Percentiles rank a stretch among this genome's conserved stretches.
Conservation (phyloP, 1,284 basidiomycete species). For the Tetrapyrgos nigripes region DNA sequence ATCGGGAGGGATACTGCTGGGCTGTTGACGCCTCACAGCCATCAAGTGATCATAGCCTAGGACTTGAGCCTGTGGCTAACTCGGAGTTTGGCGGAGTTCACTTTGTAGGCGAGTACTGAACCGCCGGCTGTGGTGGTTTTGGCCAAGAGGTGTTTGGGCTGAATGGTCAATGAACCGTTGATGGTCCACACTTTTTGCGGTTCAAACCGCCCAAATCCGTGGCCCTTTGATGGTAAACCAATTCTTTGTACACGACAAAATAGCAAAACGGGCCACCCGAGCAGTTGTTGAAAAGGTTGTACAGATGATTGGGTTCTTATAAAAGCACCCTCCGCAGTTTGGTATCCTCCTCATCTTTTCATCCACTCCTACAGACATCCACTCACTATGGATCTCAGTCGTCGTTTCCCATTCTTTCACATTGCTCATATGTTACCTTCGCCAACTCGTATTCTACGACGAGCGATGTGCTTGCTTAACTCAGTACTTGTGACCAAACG, state of each 20-base stretch:
- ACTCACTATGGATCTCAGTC: slow-evolving; percentile 1
- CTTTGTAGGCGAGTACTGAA: neutral
- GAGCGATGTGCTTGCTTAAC: slow-evolving; percentile 30
- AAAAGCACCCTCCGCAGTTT: neutral
- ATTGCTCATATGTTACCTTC: slow-evolving; percentile 36
- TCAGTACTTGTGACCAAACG: slow-evolving; percentile 30
- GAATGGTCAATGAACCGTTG: neutral
- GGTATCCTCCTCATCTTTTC: neutral
- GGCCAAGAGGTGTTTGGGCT: neutral
- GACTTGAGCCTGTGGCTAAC: neutral
- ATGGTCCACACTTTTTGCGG: no score
- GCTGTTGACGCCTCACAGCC: neutral
- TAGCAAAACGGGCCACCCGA: neutral
- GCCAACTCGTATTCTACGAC: slow-evolving; percentile 41
- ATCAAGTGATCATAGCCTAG: neutral
- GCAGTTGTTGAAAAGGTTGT: neutral
- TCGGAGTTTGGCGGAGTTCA: neutral
- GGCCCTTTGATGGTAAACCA: neutral
- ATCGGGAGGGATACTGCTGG: neutral
- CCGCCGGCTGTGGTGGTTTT: neutral
- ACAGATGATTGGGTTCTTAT: neutral
- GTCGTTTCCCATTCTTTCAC: neutral
- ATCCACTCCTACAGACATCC: neutral
- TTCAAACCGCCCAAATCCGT: neutral
- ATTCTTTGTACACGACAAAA: neutral